phyloP scores from a whole-genome alignment of 352 stramenopile species.

The Phytophthora aleatoria region DNA sequence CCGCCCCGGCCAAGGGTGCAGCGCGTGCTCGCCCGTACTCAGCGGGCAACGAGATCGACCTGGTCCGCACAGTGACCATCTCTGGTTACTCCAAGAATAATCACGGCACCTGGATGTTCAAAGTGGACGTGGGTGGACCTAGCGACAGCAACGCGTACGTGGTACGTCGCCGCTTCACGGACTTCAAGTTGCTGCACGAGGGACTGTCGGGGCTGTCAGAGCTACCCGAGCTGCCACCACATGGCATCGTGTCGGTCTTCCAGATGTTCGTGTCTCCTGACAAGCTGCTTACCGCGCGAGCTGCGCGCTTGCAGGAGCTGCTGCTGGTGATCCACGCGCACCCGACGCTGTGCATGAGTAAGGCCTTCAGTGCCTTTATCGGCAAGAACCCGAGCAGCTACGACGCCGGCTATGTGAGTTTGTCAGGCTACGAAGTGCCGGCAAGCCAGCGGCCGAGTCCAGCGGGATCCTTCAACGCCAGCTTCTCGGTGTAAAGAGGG shows the following conservation, averaged over 20 bases:
- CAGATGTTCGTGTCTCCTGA: constrained; percentile 72
- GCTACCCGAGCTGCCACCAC: constrained; percentile 56
- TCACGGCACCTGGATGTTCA: constrained; percentile 80
- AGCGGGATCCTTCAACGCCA: constrained; percentile 28
- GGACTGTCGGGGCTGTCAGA: constrained; percentile 46
- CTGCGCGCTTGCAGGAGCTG: constrained; percentile 57
- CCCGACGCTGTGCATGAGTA: constrained; percentile 46
- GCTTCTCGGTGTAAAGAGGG: constrained; percentile 28
- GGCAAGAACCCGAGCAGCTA: constrained; percentile 73
- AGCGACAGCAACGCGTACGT: constrained; percentile 65
- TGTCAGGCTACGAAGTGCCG: constrained; percentile 73
- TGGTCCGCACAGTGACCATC: constrained; percentile 56
- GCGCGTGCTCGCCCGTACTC: constrained; percentile 56
- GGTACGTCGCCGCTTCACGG: constrained; percentile 72
- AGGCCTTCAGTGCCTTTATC: constrained; percentile 61
- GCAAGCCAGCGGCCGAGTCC: constrained; percentile 34
- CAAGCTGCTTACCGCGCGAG: constrained; percentile 56
- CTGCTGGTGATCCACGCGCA: constrained; percentile 65
- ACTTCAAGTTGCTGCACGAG: constrained; percentile 76
- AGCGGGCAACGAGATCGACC: constrained; percentile 51
- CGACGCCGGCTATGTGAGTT: constrained; percentile 71
- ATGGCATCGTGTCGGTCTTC: constrained; percentile 69
- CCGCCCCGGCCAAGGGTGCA: constrained; percentile 22
- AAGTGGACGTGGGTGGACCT: constrained; percentile 61
- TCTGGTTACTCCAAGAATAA: constrained; percentile 67